phyloP scores from a whole-genome alignment of 1,284 basidiomycete species.

The Stereum hirsutum region DNA sequence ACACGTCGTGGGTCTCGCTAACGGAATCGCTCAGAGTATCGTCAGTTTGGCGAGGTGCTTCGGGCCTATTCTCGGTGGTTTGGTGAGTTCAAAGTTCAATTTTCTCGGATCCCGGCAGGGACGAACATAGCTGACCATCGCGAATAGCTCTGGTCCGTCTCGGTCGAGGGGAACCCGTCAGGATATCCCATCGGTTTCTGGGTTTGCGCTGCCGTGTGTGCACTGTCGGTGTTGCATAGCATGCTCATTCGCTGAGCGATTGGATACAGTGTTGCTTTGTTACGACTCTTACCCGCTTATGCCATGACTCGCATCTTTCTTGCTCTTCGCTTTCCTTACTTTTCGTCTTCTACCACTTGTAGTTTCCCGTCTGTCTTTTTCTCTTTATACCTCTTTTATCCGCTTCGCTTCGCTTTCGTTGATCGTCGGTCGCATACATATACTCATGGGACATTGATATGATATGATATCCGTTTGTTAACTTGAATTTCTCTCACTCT shows the following conservation, averaged over 20 bases:
- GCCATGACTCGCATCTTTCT: too few species aligned
- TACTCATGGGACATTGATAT: too few species aligned
- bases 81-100: slow-evolving; percentile 36
- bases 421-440: too few species aligned
- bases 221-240: slow-evolving; percentile 56
- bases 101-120: slow-evolving; percentile 1
- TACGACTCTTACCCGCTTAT: too few species aligned
- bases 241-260: slow-evolving; percentile 47
- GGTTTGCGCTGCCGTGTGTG: slow-evolving; percentile 51
- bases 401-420: too few species aligned
- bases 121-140: neutral
- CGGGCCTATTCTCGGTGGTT: slow-evolving; percentile 72
- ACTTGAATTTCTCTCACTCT: too few species aligned
- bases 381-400: too few species aligned
- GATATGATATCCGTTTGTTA: too few species aligned
- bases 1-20: slow-evolving; percentile 64
- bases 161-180: slow-evolving; percentile 55
- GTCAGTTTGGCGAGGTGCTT: slow-evolving; percentile 74
- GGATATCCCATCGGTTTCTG: slow-evolving; percentile 72
- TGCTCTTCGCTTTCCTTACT: too few species aligned
- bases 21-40: slow-evolving; percentile 77
- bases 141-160: slow-evolving; percentile 64
- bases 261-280: too few species aligned
- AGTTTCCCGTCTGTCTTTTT: too few species aligned
- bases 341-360: too few species aligned